Percentiles rank a stretch among this genome's conserved stretches.
Conservation (phyloP, 176 grass and related monocot species). For the Zizania latifolia region DNA sequence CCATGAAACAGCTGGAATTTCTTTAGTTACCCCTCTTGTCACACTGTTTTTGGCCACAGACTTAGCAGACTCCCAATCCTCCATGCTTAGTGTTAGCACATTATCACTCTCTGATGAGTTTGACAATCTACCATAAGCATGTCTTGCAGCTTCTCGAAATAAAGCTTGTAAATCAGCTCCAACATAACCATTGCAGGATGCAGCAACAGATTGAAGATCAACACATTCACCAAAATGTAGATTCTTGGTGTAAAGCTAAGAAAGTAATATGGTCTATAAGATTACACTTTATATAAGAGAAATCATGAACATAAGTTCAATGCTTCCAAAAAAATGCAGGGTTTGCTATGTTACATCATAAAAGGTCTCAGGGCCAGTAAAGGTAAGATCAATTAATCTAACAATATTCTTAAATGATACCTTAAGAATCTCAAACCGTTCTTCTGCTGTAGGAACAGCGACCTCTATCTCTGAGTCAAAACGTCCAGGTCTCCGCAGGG, state of each 20-base stretch:
- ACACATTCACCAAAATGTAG: conserved; percentile 58
- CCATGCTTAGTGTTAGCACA: conserved; percentile 43
- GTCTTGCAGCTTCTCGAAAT: conserved; percentile 59
- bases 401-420: too few relatives aligned
- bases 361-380: too few relatives aligned
- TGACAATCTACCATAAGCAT: conserved; percentile 49
- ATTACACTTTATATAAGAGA: neutral
- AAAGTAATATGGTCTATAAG: conserved; percentile 19
- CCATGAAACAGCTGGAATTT: conserved; percentile 67
- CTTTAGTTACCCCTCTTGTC: conserved; percentile 69
- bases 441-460: too few relatives aligned
- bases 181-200: conserved; percentile 83
- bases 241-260: conserved; percentile 69
- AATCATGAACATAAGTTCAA: neutral
- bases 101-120: conserved; percentile 16
- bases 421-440: too few relatives aligned
- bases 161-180: conserved; percentile 80
- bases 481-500: too few relatives aligned
- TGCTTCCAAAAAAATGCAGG: neutral
- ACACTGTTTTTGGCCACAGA: conserved; percentile 56
- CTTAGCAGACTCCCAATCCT: conserved; percentile 70
- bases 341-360: too few relatives aligned
- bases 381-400: too few relatives aligned
- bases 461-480: too few relatives aligned
- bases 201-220: conserved; percentile 64